Conservation (phyloP, 768 basidiomycete species). For the Pleurotus ostreatus region DNA sequence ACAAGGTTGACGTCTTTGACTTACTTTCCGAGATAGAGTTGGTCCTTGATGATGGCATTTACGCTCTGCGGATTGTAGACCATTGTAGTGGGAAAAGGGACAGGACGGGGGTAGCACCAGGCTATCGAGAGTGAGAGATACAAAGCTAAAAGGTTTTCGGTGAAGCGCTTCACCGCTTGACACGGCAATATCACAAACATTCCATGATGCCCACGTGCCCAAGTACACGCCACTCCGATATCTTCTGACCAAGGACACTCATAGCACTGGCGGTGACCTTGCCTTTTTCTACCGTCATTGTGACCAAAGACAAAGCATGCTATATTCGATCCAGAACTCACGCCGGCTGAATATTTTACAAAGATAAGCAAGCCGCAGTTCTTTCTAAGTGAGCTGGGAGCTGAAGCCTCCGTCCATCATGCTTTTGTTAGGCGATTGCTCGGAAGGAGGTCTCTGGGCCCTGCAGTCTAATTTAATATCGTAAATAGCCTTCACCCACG, state of each 20-base stretch:
- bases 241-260: neutral
- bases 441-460: neutral
- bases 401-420: neutral
- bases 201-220: neutral
- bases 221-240: constrained; percentile 3
- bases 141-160: constrained; percentile 3
- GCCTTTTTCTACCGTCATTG: too few relatives aligned
- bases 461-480: neutral
- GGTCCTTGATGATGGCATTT: constrained; percentile 32
- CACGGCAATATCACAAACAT: constrained; percentile 8
- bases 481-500: constrained; percentile 3
- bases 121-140: constrained; percentile 1
- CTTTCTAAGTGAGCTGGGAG: too few relatives aligned
- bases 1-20: constrained; percentile 12
- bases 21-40: constrained; percentile 41
- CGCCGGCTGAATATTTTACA: too few relatives aligned
- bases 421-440: neutral
- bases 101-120: constrained; percentile 1
- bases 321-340: too few relatives aligned
- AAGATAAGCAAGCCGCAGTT: too few relatives aligned
- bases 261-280: too few relatives aligned
- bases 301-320: too few relatives aligned
- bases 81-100: constrained; percentile 10
- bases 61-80: constrained; percentile 19
- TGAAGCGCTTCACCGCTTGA: constrained; percentile 4